Evolutionary conservation across 139 green algal genomes (phyloP).

Genomic region (Pleodorina starrii): DNA sequence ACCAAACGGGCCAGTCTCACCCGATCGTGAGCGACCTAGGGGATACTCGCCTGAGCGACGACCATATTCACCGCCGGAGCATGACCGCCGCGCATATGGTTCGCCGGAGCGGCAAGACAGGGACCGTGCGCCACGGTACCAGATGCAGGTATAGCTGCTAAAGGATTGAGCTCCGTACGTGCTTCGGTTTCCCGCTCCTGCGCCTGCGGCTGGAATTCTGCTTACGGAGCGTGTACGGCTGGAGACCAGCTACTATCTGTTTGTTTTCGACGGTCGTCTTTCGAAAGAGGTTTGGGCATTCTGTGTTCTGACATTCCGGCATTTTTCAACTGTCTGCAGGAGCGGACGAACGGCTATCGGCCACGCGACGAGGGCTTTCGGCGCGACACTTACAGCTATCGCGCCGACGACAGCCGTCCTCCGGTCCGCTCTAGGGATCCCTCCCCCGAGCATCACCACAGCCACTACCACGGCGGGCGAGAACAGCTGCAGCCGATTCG

Average conservation of each 20-base stretch:
- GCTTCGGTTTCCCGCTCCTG: too few species aligned
- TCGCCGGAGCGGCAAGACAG: conserved; percentile 32
- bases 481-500: not conserved
- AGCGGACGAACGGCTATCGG: conserved; percentile 17
- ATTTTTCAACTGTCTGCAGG: too few species aligned
- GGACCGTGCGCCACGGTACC: conserved; percentile 22
- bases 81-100: conserved; percentile 33
- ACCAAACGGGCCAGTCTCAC: conserved; percentile 17
- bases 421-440: not conserved
- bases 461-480: not conserved
- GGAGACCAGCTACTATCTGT: not conserved
- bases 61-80: conserved; percentile 39
- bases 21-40: conserved; percentile 8
- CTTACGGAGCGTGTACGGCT: not conserved
- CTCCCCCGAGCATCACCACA: conserved; percentile 25
- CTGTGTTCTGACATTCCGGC: too few species aligned
- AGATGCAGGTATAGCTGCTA: conserved; percentile 31
- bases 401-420: not conserved
- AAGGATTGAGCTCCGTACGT: too few species aligned
- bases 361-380: conserved; percentile 28
- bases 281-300: not conserved
- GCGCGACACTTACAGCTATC: conserved; percentile 12
- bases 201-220: too few species aligned
- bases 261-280: not conserved
- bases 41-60: conserved; percentile 40